A percentile compares a stretch with the other conserved stretches of the same genome.
These are phyloP conservation scores for Emergomyces africanus DNA, from an alignment of 2,329 filamentous ascomycete species.

Conservation along the genomic window DNA sequence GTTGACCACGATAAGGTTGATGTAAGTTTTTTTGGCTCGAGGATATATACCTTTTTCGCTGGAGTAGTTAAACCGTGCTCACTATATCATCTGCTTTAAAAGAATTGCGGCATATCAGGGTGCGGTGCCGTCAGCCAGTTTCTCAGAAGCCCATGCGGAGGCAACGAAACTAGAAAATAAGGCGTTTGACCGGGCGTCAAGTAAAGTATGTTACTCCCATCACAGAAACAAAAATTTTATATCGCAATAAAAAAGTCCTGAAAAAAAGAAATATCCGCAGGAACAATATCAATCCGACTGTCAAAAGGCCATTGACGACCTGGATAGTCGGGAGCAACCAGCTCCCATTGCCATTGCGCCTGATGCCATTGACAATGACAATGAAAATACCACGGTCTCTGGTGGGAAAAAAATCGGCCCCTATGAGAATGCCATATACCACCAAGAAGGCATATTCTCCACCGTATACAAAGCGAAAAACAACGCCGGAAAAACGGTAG, in stretches of 20 bases:
- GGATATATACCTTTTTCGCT: not conserved
- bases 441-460: constrained; percentile 62
- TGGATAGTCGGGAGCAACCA: constrained; percentile 15
- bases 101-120: constrained; percentile 33
- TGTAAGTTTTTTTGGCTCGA: constrained; percentile 37
- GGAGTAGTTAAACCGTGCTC: not conserved
- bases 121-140: constrained; percentile 31
- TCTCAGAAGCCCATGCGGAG: constrained; percentile 38
- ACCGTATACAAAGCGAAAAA: constrained; percentile 59
- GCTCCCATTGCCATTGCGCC: constrained; percentile 15
- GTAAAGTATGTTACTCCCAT: constrained; percentile 20
- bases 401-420: constrained; percentile 36
- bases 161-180: constrained; percentile 52
- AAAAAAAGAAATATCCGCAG: constrained; percentile 28
- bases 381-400: constrained; percentile 16
- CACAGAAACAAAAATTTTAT: not conserved
- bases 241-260: too few species aligned
- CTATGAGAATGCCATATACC: constrained; percentile 44
- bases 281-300: constrained; percentile 41
- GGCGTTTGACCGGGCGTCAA: constrained; percentile 25
- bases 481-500: constrained; percentile 39
- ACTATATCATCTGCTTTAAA: not conserved
- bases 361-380: constrained; percentile 7
- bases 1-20: constrained; percentile 49
- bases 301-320: constrained; percentile 25